Evolutionary conservation across 2,329 filamentous ascomycete species (phyloP).

Genomic region (Nemania serpens): DNA sequence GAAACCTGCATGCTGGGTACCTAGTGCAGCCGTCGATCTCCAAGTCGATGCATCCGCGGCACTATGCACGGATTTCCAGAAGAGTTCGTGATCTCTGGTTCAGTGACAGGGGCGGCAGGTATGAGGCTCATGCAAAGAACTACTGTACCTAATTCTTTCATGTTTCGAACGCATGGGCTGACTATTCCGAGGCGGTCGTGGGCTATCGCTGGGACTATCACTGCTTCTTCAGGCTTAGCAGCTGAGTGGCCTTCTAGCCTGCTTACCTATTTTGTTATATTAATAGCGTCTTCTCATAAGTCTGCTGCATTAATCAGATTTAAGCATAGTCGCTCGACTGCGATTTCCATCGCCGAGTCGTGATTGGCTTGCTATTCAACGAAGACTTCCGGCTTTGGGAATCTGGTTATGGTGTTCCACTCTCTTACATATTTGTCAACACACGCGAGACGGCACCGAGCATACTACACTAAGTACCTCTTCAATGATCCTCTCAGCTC

Average conservation of each 20-base stretch:
- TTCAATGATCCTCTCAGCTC: no score
- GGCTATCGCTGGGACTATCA: slow-evolving; percentile 11
- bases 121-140: slow-evolving; percentile 24
- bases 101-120: slow-evolving; percentile 16
- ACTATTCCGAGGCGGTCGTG: slow-evolving; percentile 19
- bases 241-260: slow-evolving; percentile 7
- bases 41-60: not conserved
- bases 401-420: slow-evolving; percentile 17
- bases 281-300: slow-evolving; percentile 16
- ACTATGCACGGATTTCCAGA: not conserved
- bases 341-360: not conserved
- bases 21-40: not conserved
- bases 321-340: not conserved
- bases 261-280: slow-evolving; percentile 5
- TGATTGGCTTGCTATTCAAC: slow-evolving; percentile 19
- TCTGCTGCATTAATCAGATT: not conserved
- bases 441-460: not conserved
- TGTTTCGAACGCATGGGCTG: slow-evolving; percentile 22
- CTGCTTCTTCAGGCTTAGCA: slow-evolving; percentile 16
- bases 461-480: no score
- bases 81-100: not conserved
- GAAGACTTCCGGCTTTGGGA: slow-evolving; percentile 10
- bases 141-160: slow-evolving; percentile 8
- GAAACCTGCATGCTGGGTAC: not conserved
- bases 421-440: slow-evolving; percentile 25